Percentiles rank a stretch among this genome's conserved stretches.
These are phyloP conservation scores for Filobasidium wieringae DNA, from an alignment of 768 basidiomycete species.

Conservation along the genomic window DNA sequence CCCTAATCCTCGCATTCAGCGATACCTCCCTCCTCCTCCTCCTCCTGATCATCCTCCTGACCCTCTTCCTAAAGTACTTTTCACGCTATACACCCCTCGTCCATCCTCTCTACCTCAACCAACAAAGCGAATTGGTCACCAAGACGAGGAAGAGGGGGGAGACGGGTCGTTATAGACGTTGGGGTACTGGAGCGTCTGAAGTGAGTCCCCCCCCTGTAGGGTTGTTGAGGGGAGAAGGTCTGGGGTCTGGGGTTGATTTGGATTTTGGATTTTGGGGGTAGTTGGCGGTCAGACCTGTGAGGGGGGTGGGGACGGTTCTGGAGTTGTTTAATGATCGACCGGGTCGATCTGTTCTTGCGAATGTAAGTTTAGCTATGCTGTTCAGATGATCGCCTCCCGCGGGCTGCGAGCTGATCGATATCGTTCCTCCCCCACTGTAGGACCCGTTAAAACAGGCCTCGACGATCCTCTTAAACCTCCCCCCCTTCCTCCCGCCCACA, in stretches of 20 bases:
- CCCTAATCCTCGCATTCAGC: constrained; percentile 20
- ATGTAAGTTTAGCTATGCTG: too few relatives aligned
- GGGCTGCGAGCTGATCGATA: too few relatives aligned
- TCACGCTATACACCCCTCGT: constrained; percentile 46
- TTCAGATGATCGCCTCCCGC: too few relatives aligned
- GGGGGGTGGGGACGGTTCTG: too few relatives aligned
- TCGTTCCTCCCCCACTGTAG: too few relatives aligned
- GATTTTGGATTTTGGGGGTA: too few relatives aligned
- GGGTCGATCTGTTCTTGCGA: too few relatives aligned
- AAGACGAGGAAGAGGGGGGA: constrained; percentile 67
- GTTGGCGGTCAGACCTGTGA: too few relatives aligned
- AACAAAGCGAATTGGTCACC: constrained; percentile 81
- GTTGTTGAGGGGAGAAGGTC: too few relatives aligned
- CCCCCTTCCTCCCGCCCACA: constrained; percentile 62
- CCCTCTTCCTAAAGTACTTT: constrained; percentile 28
- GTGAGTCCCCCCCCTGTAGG: too few relatives aligned
- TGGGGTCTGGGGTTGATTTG: too few relatives aligned
- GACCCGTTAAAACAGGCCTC: constrained; percentile 19
- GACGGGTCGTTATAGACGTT: constrained; percentile 82
- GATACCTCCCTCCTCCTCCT: constrained; percentile 31
- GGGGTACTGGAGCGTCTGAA: constrained; percentile 69
- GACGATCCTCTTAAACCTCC: constrained; percentile 18
- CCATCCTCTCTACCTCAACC: constrained; percentile 82
- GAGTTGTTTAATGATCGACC: too few relatives aligned
- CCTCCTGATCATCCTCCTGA: constrained; percentile 12